Conservation (phyloP, 2,329 filamentous ascomycete species). For the Colletotrichum noveboracense region DNA sequence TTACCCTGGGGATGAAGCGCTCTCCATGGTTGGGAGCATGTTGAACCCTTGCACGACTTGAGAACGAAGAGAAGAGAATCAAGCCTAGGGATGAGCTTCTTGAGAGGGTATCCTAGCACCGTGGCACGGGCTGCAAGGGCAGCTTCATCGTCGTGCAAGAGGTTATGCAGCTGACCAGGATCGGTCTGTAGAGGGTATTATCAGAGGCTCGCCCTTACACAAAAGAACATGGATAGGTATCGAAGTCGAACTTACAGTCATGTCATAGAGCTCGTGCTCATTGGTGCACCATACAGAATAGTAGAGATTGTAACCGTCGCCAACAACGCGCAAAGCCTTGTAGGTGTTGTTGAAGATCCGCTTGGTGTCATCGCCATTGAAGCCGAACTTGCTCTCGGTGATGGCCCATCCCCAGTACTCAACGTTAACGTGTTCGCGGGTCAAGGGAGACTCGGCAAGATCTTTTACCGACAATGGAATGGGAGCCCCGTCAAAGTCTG, state of each 20-base stretch:
- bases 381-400: slow-evolving; percentile 31
- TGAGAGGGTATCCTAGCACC: slow-evolving; percentile 38
- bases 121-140: neutral
- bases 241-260: slow-evolving; percentile 44
- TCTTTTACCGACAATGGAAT: slow-evolving; percentile 40
- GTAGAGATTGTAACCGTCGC: slow-evolving; percentile 54
- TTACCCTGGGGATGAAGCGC: slow-evolving; percentile 57
- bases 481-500: slow-evolving; percentile 56
- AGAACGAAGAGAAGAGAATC: slow-evolving; percentile 64
- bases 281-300: slow-evolving; percentile 63
- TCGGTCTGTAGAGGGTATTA: too few relatives aligned
- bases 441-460: slow-evolving; percentile 20
- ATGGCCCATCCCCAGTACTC: slow-evolving; percentile 56
- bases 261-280: slow-evolving; percentile 52
- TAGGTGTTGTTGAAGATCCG: slow-evolving; percentile 54
- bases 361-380: slow-evolving; percentile 25
- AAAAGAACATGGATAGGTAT: accelerated
- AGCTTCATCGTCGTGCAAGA: slow-evolving; percentile 25
- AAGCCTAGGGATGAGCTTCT: slow-evolving; percentile 54
- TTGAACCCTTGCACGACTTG: slow-evolving; percentile 61
- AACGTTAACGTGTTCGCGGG: slow-evolving; percentile 54
- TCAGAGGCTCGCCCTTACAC: too few relatives aligned
- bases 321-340: slow-evolving; percentile 54
- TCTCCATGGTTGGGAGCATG: slow-evolving; percentile 60
- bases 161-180: slow-evolving; percentile 47